These are phyloP conservation scores for Euphorbia peplus DNA, from an alignment of 345 rosid genomes.

Conservation along the genomic window DNA sequence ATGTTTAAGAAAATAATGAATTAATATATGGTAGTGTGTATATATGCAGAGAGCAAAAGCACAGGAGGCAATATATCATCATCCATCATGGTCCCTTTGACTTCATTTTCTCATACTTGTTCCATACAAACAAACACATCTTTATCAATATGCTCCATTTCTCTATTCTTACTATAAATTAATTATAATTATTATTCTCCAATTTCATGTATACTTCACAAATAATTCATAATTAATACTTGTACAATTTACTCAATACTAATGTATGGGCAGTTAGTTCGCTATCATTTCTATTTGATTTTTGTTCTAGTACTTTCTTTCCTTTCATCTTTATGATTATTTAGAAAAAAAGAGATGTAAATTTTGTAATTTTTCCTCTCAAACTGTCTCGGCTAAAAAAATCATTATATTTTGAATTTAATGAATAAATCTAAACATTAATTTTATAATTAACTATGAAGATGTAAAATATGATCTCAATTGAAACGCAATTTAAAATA, in stretches of 20 bases:
- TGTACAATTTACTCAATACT: constrained; percentile 2
- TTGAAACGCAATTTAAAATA: too few relatives aligned
- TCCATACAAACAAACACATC: constrained; percentile 3
- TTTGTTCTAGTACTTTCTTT: too few relatives aligned
- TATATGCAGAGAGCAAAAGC: constrained; percentile 22
- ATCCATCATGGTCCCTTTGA: constrained; percentile 24
- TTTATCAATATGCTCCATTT: background rate
- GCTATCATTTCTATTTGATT: background rate
- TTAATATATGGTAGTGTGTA: background rate
- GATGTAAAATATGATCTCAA: too few relatives aligned
- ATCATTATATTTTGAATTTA: too few relatives aligned
- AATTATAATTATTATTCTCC: background rate
- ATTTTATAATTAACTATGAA: too few relatives aligned
- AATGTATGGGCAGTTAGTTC: constrained; percentile 1
- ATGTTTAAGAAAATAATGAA: background rate
- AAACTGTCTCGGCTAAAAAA: too few relatives aligned
- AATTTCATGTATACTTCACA: background rate
- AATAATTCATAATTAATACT: background rate
- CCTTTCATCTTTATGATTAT: background rate
- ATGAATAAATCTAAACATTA: too few relatives aligned
- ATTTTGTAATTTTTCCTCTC: too few relatives aligned
- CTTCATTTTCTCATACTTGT: background rate
- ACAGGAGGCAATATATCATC: constrained; percentile 15
- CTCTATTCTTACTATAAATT: background rate
- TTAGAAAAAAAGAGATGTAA: too few relatives aligned